These are phyloP conservation scores for Aureobasidium lini DNA, from an alignment of 2,329 filamentous ascomycete genomes.

Conservation along the genomic window DNA sequence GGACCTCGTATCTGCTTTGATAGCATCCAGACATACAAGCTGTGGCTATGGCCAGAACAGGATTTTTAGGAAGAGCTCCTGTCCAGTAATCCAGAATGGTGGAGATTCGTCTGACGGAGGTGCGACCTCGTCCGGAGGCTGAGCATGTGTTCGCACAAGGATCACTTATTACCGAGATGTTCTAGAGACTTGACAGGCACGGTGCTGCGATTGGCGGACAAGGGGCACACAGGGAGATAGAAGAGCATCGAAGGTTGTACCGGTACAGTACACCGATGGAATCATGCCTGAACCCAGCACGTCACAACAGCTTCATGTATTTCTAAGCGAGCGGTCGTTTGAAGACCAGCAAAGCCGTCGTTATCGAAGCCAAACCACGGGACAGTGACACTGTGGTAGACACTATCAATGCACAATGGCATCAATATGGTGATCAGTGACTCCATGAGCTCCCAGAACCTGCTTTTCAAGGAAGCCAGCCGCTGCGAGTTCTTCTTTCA, in stretches of 20 bases:
- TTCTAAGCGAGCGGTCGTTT: not conserved
- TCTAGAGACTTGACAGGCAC: not conserved
- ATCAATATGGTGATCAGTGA: conserved; percentile 10
- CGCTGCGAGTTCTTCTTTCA: not conserved
- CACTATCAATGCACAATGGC: conserved; percentile 6
- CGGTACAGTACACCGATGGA: not conserved
- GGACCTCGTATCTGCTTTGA: too few species aligned
- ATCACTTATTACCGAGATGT: not conserved
- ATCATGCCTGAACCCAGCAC: not conserved
- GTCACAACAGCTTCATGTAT: not conserved
- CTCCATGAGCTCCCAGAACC: not conserved
- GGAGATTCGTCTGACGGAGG: too few species aligned
- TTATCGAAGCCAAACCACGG: not conserved
- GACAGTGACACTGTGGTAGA: conserved; percentile 1
- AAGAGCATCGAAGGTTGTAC: not conserved
- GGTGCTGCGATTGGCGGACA: not conserved
- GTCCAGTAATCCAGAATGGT: too few species aligned
- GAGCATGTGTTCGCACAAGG: not conserved
- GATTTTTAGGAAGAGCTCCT: too few species aligned
- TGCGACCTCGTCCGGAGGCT: not conserved
- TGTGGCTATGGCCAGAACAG: too few species aligned
- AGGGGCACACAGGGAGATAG: not conserved
- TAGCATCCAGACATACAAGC: too few species aligned
- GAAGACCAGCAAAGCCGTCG: not conserved
- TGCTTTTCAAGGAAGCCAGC: conserved; percentile 1